Base-by-base conservation (phyloP, 2,329 filamentous ascomycete species). In the Microsporum audouinii region DNA sequence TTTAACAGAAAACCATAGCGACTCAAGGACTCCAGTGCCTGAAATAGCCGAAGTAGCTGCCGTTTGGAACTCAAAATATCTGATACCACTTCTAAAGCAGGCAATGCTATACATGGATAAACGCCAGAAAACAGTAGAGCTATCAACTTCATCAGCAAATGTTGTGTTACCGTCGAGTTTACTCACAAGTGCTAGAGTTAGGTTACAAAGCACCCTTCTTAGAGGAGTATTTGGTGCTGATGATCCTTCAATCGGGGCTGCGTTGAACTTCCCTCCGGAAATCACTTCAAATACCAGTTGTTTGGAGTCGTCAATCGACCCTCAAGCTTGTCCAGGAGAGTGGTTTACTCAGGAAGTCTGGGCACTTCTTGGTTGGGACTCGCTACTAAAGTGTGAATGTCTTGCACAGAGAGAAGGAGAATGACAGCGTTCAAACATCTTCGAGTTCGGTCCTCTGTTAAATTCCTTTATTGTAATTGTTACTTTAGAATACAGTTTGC, bases 301-400 rank as follows among this genome's bases (percentile, higher is more conserved):
- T 8, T 43, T 12, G 27, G n/a, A 36, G 14, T 8, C 43, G 27
- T 29, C 49, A n/a, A 59, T 51, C n/a, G 23, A 12, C 17, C 8
- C 34, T 2, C 34, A 10, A 10, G 57, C 12, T 14, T 23, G 10
- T n/a, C 38, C n/a, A 34, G 66, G 75, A 2, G 77, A 81, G 14
- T 83, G 81, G 80, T 84, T 83, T 65, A 75, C 77, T 59, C 75
- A 76, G 60, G 79, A 84, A 64, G 69, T 84, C 1, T 85, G 83
- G 83, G 71, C 75, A 59, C 67, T 84, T 59, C 66, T 85, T 5
- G 82, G 83, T 0, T 85, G 82, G 82, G 80, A 84, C 57, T 67
- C 80, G 38, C 45, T 66, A 5, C 36, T 58, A 41, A 10, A 57
- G 3, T 57, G 49, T 12, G 27, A 17, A 34, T 53, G 49, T 31